Conservation (phyloP, 2,329 filamentous ascomycete genomes). For the Stagonosporopsis cucurbitacearum region DNA sequence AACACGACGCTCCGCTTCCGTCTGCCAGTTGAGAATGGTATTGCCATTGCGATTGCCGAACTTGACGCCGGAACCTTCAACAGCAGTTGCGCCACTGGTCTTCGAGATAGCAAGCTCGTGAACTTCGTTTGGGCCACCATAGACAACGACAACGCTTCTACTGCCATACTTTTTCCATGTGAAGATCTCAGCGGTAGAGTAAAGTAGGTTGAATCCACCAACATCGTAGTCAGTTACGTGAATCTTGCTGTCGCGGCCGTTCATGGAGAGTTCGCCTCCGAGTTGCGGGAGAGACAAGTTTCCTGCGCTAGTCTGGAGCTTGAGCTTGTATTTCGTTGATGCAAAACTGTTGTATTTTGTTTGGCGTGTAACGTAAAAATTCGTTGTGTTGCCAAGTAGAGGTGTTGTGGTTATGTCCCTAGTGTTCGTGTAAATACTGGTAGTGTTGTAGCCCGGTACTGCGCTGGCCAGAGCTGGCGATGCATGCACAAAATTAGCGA, state of each 20-base stretch:
- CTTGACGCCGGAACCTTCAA: constrained; percentile 49
- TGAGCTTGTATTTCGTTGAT: constrained; percentile 67
- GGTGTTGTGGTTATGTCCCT: constrained; percentile 64
- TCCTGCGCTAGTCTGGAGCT: constrained; percentile 60
- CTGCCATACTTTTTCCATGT: constrained; percentile 67
- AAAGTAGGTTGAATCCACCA: constrained; percentile 63
- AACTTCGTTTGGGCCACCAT: constrained; percentile 64
- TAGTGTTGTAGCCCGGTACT: constrained; percentile 29
- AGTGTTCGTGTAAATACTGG: constrained; percentile 35
- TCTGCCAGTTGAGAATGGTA: constrained; percentile 61
- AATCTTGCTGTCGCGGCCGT: constrained; percentile 69
- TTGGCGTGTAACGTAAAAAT: constrained; percentile 71
- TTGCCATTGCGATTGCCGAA: constrained; percentile 48
- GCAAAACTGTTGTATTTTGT: constrained; percentile 63
- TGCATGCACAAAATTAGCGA: constrained; percentile 74
- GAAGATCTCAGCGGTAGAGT: constrained; percentile 71
- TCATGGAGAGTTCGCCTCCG: constrained; percentile 60
- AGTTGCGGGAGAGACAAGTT: constrained; percentile 64
- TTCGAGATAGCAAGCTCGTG: constrained; percentile 64
- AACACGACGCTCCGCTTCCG: constrained; percentile 57
- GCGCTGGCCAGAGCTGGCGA: constrained; percentile 70
- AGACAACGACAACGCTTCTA: constrained; percentile 66
- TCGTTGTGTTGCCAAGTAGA: constrained; percentile 59
- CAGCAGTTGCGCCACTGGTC: constrained; percentile 34
- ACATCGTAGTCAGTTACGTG: constrained; percentile 70